Conservation (phyloP, 768 basidiomycete species). For the Rhodotorula graminis region DNA sequence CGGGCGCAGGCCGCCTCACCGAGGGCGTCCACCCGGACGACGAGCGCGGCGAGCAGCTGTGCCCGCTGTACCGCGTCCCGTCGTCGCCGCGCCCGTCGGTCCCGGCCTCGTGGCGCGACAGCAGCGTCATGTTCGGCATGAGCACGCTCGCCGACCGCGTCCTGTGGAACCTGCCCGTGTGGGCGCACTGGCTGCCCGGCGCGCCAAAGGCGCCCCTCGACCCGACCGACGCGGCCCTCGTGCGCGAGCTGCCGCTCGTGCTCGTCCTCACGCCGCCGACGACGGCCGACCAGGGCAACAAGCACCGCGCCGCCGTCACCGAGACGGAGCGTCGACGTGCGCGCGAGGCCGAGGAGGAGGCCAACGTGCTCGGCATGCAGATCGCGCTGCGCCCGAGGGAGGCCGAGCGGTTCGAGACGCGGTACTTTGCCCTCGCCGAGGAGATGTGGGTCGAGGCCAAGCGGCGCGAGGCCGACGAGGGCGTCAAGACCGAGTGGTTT, state of each 20-base stretch:
- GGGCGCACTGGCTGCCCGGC: slow-evolving; percentile 34
- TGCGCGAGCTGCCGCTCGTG: slow-evolving; percentile 21
- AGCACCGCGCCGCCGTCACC: background rate
- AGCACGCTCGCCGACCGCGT: slow-evolving; percentile 36
- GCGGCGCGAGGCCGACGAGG: slow-evolving; percentile 17
- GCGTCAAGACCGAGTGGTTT: slow-evolving; percentile 34
- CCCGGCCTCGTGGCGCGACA: slow-evolving; percentile 7
- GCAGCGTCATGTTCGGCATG: slow-evolving; percentile 39
- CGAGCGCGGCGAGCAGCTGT: slow-evolving; percentile 28
- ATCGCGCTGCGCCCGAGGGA: slow-evolving; percentile 23
- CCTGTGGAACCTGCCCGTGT: slow-evolving; percentile 38
- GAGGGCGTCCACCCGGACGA: slow-evolving; percentile 13
- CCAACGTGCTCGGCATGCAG: slow-evolving; percentile 28
- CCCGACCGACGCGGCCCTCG: background rate
- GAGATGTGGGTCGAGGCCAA: slow-evolving; percentile 30
- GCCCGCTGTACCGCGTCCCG: slow-evolving; percentile 17
- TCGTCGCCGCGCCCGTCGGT: slow-evolving; percentile 17
- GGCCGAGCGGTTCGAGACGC: slow-evolving; percentile 37
- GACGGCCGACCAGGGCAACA: background rate
- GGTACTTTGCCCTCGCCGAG: slow-evolving; percentile 37
- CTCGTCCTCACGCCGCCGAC: slow-evolving; percentile 32
- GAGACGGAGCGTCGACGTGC: slow-evolving; percentile 25
- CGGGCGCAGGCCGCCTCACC: slow-evolving; percentile 2
- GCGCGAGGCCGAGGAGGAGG: slow-evolving; percentile 31
- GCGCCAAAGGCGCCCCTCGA: slow-evolving; percentile 7